Percentiles rank a stretch among this genome's conserved stretches.
Conservation (phyloP, 169 alveolate genomes). For the Plasmodium berghei region DNA sequence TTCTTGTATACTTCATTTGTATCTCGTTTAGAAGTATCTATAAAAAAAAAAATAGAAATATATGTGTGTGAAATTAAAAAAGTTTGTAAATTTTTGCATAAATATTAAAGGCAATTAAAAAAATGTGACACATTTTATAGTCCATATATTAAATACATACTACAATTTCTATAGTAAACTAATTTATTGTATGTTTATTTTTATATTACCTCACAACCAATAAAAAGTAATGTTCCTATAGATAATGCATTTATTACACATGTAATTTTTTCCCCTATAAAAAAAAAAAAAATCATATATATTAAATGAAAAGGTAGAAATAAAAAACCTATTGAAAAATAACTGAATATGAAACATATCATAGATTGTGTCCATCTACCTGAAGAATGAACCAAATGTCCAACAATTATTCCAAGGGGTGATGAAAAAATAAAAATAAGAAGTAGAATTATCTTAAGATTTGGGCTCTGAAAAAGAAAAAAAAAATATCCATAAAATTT, state of each 20-base stretch:
- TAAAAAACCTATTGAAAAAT: background rate
- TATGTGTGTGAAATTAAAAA: background rate
- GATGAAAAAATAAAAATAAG: constrained; percentile 39
- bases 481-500: background rate
- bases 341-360: background rate
- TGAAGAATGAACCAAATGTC: constrained; percentile 35
- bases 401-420: constrained; percentile 52
- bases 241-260: constrained; percentile 57
- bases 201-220: constrained; percentile 57
- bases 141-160: too few species aligned
- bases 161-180: background rate
- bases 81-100: too few species aligned
- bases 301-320: background rate
- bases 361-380: background rate
- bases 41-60: background rate
- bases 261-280: constrained; percentile 48
- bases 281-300: background rate
- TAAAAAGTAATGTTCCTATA: constrained; percentile 53
- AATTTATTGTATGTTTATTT: background rate
- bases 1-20: constrained; percentile 30
- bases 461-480: constrained; percentile 23
- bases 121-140: too few species aligned
- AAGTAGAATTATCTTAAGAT: constrained; percentile 24
- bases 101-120: too few species aligned
- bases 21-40: constrained; percentile 64